Base-by-base conservation (phyloP, 805 yeast genomes). In the Wickerhamiella nectarea region DNA sequence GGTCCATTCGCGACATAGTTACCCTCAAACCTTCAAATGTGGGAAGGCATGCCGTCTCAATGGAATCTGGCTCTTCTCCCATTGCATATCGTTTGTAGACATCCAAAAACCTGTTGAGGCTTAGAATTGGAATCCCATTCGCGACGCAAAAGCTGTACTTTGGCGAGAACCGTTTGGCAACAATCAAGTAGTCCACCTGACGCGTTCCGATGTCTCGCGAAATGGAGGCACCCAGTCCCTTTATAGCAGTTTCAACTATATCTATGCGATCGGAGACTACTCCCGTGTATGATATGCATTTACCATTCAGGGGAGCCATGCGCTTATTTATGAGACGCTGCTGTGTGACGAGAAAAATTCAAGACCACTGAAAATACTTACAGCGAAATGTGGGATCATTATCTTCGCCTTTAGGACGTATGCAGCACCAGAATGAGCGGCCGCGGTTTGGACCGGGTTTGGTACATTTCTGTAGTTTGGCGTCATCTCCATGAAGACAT, bases 141-240 rank as follows among this genome's bases (percentile, higher is more conserved):
- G 44, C 56, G 6, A 74, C 65, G 25, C 75, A 70, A 59, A 62
- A 75, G 47, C 60, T 60, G 60, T 73, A 76, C 57, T 76, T 76
- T 11, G 68, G 72, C 2, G 79, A 70, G 46, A 65, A 59, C 35
- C 72, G 58, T 36, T 62, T 62, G 4, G 78, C 80, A 17, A 75
- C 79, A 4, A 76, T 60, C 29, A 76, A 54, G 49, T 65, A 69
- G 36, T 63, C 22, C 3, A 40, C 28, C 8, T 50, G 45, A 18
- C 33, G 18, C 3, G 37, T 36, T 10, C 36, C 45, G 24, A 54
- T 33, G 8, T 40, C 29, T 26, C 43, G 44, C 15, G 39, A 41
- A 38, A 44, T 49, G 12, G 37, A 43, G 33, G 56, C 59, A 20
- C 56, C 56, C 36, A 55, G 44, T 4, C 41, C 50, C 19, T 45